Evolutionary conservation across 768 basidiomycete genomes (phyloP), one percentile per base, ranked within the genome.

Genomic region (Lactifluus echinatus): DNA sequence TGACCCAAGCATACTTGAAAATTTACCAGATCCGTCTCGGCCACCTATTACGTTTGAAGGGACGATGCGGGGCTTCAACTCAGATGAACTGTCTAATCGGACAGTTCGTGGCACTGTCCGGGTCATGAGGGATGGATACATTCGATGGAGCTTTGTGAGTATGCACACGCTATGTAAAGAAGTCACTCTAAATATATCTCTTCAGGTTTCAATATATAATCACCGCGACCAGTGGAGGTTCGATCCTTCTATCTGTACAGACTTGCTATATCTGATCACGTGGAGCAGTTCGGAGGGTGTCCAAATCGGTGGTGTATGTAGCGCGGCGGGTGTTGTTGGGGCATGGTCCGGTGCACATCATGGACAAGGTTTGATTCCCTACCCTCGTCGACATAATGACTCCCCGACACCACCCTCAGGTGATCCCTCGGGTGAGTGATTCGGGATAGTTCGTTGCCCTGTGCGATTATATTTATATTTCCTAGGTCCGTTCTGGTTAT

Each of bases 401-500:
- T 46, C 40, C 53, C 24, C 61, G 21, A 4, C 61, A 42, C 47
- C 8, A 11, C 31, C 52, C 31, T n/a, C 52, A 81, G 82, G 76
- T 36, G 86, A 88, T 66, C 85, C 84, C 26, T 80, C 77, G 50
- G 85, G 84, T 86, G 66, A 61, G 79, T 59, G 33, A 17, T 11
- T 46, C 44, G 14, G 14, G 29, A 19, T 7, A 40, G 34, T 34
- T 28, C 26, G 19, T 24, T 44, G 57, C 8, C n/a, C n/a, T n/a
- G 47, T 42, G 15, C 60, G 19, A 11, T 31, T 21, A 11, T 47
- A 39, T 40, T 49, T 52, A 56, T 26, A 50, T 11, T 31, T 23
- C 23, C 11, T 61, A 85, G 84, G 84, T 42, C 84, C 85, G 2
- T 87, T 85, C 66, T 87, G 84, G 85, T 73, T 87, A 62, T 84